These are phyloP conservation scores for Epichloe glyceriae DNA, from an alignment of 2,329 filamentous ascomycete species.

Conservation along the genomic window DNA sequence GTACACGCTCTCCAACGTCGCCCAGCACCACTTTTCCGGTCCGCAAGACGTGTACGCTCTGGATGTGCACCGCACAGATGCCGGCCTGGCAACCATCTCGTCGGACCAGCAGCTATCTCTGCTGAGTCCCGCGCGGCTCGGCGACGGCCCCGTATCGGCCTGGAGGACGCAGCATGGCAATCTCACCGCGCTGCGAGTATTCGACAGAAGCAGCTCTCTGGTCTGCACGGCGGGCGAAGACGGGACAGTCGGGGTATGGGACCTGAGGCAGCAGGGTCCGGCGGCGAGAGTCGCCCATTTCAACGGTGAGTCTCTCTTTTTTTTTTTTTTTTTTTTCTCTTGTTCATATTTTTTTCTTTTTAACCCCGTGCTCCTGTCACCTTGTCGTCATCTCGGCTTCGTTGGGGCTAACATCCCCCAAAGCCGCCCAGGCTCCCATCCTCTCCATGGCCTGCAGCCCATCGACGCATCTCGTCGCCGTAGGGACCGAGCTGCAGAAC, in stretches of 20 bases:
- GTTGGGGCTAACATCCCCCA: background rate
- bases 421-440: slow-evolving; percentile 38
- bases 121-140: slow-evolving; percentile 46
- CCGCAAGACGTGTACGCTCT: slow-evolving; percentile 40
- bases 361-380: background rate
- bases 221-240: slow-evolving; percentile 62
- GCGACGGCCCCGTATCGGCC: slow-evolving; percentile 34
- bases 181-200: slow-evolving; percentile 47
- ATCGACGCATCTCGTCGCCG: slow-evolving; percentile 46
- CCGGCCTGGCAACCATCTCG: slow-evolving; percentile 47
- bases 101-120: slow-evolving; percentile 59
- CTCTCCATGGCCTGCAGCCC: slow-evolving; percentile 52
- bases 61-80: slow-evolving; percentile 37
- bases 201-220: slow-evolving; percentile 36
- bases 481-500: slow-evolving; percentile 60
- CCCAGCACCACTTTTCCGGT: slow-evolving; percentile 17
- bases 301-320: slow-evolving; percentile 34
- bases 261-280: slow-evolving; percentile 36
- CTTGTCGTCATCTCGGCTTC: background rate
- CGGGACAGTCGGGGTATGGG: slow-evolving; percentile 54
- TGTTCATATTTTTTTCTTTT: slow-evolving; percentile 4
- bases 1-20: slow-evolving; percentile 22
- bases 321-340: too few species aligned
- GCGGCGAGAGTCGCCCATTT: slow-evolving; percentile 30
- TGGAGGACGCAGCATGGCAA: slow-evolving; percentile 45